Base-by-base conservation (phyloP, 164 flowering plant species). In the Protea cynaroides region DNA sequence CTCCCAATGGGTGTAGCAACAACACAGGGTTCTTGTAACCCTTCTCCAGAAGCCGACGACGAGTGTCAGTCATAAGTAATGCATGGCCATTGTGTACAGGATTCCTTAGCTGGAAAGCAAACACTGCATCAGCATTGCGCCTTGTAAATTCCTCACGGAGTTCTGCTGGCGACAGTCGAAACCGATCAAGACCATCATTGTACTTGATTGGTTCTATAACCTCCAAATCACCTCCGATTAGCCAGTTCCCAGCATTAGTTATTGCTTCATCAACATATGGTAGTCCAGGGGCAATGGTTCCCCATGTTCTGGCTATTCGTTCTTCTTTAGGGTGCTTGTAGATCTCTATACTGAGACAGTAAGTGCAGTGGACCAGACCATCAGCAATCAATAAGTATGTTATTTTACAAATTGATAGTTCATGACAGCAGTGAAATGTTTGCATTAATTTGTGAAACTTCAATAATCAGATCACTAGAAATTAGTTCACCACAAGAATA, bases 51-150 rank as follows among this genome's bases (percentile, higher is more conserved):
- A 91, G 90, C 44, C 90, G 74, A 18, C 78, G 77, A n/a, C 97
- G 96, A 24, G 99, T 94, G 66, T 91, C 96, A 58, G 92, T 91
- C 99, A 94, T 94, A 58, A 94, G 82, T 69, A 91, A 67, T 60
- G 99, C 99, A 79, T 94, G 99, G n/a, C 99, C 99, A 71, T 91
- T 94, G 76, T 94, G 97, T 13, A 91, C 93, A 21, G 97, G 97
- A 71, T 91, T 91, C 61, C 97, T 76, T 4, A 91, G 90, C 84
- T 91, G 97, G 75, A 91, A 91, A 17, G 97, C 96, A 77, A 91
- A 91, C 46, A 91, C 93, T 0, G 97, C 97, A 80, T 91, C 97
- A n/a, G 97, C 97, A 70, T 81, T 75, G 12, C 97, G 86, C 72
- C 64, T 78, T 7, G 73, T 69, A 61, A 91, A 84, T 72, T 91